A percentile compares a stretch with the other conserved stretches of the same genome.
These are phyloP conservation scores for Prunus campanulata DNA, from an alignment of 306 rosid genomes.

Conservation along the genomic window DNA sequence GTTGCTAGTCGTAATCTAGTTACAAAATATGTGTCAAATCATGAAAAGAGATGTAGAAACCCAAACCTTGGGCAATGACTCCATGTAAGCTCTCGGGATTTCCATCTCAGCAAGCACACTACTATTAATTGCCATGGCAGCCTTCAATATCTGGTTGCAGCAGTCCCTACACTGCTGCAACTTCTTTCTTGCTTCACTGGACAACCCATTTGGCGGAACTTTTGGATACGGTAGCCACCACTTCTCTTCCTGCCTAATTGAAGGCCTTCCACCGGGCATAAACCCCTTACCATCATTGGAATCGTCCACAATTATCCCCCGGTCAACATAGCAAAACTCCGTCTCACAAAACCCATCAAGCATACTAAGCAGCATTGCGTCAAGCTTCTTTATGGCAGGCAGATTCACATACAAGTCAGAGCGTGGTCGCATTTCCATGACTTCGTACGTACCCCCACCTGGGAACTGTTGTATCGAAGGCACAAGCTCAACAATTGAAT, in stretches of 20 bases:
- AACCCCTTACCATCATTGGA: constrained; percentile 55
- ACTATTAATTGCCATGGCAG: constrained; percentile 88
- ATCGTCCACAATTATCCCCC: constrained; percentile 61
- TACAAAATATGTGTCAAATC: background rate
- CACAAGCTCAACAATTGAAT: constrained; percentile 83
- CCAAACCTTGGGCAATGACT: constrained; percentile 77
- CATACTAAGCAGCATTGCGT: constrained; percentile 74
- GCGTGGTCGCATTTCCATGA: constrained; percentile 77
- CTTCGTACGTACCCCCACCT: constrained; percentile 84
- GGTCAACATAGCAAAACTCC: constrained; percentile 73
- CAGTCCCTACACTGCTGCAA: constrained; percentile 95
- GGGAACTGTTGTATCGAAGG: constrained; percentile 90
- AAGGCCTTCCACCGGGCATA: constrained; percentile 60
- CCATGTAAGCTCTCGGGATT: constrained; percentile 64
- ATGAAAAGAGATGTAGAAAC: background rate
- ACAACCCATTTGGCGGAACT: constrained; percentile 72
- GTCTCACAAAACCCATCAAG: constrained; percentile 80
- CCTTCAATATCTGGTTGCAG: constrained; percentile 80
- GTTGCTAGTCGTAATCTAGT: background rate
- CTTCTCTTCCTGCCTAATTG: constrained; percentile 90
- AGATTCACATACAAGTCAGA: constrained; percentile 79
- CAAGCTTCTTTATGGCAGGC: constrained; percentile 88
- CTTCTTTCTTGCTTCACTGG: constrained; percentile 68
- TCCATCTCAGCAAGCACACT: constrained; percentile 91
- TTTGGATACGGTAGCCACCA: constrained; percentile 99